Evolutionary conservation across 441 rosid species (phyloP).

Genomic region (Bocquillonia castaneifolia): DNA sequence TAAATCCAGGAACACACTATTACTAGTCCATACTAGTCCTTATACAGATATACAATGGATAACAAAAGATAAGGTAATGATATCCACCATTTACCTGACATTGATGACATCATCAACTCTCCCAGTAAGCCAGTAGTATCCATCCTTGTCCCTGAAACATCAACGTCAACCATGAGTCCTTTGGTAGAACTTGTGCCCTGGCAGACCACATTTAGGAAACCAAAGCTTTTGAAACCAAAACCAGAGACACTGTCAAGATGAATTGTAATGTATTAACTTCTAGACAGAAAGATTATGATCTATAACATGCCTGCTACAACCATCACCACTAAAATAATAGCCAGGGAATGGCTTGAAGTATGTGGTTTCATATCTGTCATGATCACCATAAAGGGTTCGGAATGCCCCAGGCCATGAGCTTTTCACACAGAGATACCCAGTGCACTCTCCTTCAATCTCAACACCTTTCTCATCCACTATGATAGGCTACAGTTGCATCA

Average conservation of each 20-base stretch:
- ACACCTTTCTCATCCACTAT: conserved; percentile 93
- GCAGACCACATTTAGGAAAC: neutral
- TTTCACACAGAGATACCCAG: conserved; percentile 86
- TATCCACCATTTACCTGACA: conserved; percentile 56
- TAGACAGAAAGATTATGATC: conserved; percentile 6
- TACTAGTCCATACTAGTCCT: neutral
- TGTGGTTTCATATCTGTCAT: conserved; percentile 95
- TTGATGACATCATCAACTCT: conserved; percentile 99
- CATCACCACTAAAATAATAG: conserved; percentile 92
- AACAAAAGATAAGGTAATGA: neutral
- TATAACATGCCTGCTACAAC: conserved; percentile 72
- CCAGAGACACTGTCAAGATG: conserved; percentile 4
- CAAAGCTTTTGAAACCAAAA: neutral
- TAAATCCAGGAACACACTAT: neutral
- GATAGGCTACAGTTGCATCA: conserved; percentile 54
- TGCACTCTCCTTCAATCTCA: conserved; percentile 94
- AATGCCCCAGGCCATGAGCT: conserved; percentile 99
- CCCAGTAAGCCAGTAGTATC: conserved; percentile 97
- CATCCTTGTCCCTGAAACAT: conserved; percentile 86
- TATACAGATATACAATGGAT: neutral
- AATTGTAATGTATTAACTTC: neutral
- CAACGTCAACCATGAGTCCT: conserved; percentile 19
- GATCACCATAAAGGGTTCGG: conserved; percentile 94
- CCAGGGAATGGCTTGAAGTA: conserved; percentile 96
- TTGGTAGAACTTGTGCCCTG: neutral